phyloP scores from a whole-genome alignment of 163 green algal species.

The Volvox carteri region DNA sequence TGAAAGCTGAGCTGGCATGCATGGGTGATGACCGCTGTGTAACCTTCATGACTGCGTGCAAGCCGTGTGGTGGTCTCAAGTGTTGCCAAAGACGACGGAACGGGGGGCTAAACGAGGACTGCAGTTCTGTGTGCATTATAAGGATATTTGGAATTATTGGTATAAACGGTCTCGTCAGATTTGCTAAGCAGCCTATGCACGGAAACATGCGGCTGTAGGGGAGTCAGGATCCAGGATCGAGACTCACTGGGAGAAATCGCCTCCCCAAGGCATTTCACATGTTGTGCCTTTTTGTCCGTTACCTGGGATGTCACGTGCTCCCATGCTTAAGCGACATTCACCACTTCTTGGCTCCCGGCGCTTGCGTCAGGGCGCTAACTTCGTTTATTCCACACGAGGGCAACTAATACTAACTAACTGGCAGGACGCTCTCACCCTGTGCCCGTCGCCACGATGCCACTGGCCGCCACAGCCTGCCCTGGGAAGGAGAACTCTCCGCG shows the following conservation, averaged over 20 bases:
- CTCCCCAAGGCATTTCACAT: background rate
- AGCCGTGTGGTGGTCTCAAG: too few species aligned
- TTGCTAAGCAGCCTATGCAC: too few species aligned
- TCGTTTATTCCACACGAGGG: background rate
- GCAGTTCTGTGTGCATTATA: background rate
- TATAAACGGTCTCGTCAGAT: too few species aligned
- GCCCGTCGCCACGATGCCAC: slow-evolving; percentile 4
- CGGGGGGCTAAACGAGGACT: background rate
- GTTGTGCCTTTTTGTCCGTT: too few species aligned
- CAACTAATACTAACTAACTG: background rate
- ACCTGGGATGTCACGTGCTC: too few species aligned
- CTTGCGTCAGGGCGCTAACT: background rate
- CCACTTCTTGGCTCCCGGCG: background rate
- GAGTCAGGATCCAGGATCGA: too few species aligned
- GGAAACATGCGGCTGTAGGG: too few species aligned
- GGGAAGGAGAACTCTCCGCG: background rate
- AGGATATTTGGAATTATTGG: too few species aligned
- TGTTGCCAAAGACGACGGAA: background rate
- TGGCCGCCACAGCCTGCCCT: background rate
- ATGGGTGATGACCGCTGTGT: too few species aligned
- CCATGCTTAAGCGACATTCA: background rate
- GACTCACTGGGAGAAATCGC: background rate
- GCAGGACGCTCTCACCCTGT: slow-evolving; percentile 7
- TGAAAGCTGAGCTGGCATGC: background rate
- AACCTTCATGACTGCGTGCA: too few species aligned